Conservation (phyloP, 805 yeast species). For the Candida argentea region DNA sequence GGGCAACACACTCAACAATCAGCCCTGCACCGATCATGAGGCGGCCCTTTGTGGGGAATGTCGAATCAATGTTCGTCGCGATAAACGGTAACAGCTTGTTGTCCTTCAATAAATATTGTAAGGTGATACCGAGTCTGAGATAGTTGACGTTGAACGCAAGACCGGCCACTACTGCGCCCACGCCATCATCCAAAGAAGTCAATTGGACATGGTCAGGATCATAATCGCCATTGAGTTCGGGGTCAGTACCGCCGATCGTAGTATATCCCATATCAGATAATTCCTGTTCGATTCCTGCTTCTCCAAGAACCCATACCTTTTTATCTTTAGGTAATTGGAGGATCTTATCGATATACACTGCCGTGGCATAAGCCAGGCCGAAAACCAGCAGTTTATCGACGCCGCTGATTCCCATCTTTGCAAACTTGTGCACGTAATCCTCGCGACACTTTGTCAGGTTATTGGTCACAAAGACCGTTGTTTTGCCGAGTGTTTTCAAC, state of each 20-base stretch:
- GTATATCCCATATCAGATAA: slow-evolving; percentile 62
- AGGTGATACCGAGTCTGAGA: slow-evolving; percentile 67
- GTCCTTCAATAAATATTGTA: slow-evolving; percentile 63
- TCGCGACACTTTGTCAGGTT: slow-evolving; percentile 86
- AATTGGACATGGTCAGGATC: slow-evolving; percentile 47
- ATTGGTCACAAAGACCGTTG: slow-evolving; percentile 84
- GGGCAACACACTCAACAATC: slow-evolving; percentile 65
- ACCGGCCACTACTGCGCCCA: slow-evolving; percentile 88
- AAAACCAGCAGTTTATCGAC: slow-evolving; percentile 60
- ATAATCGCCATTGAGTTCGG: slow-evolving; percentile 39
- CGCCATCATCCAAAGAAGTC: slow-evolving; percentile 53
- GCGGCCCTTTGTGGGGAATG: slow-evolving; percentile 82
- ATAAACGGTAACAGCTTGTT: slow-evolving; percentile 56
- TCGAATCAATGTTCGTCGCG: slow-evolving; percentile 92
- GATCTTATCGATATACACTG: slow-evolving; percentile 73
- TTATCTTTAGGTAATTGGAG: slow-evolving; percentile 60
- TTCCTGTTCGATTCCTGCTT: slow-evolving; percentile 76
- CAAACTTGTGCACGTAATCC: slow-evolving; percentile 69
- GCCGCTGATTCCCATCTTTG: slow-evolving; percentile 41
- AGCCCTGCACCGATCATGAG: slow-evolving; percentile 95
- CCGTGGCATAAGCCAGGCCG: slow-evolving; percentile 87
- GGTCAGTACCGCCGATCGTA: slow-evolving; percentile 79
- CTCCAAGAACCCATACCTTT: slow-evolving; percentile 88
- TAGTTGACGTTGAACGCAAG: slow-evolving; percentile 71
- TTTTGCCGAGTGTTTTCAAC: slow-evolving; percentile 47